Conservation (phyloP, 108 stramenopile species). For the Discostella pseudostelligera region DNA sequence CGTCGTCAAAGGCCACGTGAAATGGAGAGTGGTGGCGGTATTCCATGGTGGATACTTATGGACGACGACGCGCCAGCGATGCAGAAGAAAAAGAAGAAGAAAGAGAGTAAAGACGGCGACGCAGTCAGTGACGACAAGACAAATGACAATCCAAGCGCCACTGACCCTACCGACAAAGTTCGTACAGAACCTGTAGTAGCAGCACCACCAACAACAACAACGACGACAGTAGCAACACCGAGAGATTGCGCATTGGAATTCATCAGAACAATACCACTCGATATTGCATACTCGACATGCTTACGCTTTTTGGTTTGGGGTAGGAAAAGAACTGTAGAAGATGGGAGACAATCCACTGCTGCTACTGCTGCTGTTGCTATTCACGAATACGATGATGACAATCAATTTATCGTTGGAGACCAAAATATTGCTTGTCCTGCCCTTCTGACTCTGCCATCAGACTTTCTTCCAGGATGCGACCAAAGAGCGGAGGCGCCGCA, state of each 20-base stretch:
- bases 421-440: conserved; percentile 20
- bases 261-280: conserved; percentile 48
- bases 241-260: conserved; percentile 52
- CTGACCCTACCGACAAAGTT: not conserved
- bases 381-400: conserved; percentile 5
- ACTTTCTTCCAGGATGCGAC: not conserved
- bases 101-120: too few relatives aligned
- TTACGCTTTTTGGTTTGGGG: conserved; percentile 66
- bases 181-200: too few relatives aligned
- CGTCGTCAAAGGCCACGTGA: too few relatives aligned
- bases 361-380: conserved; percentile 8
- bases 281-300: conserved; percentile 47
- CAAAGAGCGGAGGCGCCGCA: conserved; percentile 23
- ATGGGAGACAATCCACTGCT: conserved; percentile 11
- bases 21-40: not conserved
- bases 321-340: conserved; percentile 24
- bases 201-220: conserved; percentile 1
- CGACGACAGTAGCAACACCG: too few relatives aligned
- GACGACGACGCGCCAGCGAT: conserved; percentile 25
- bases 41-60: conserved; percentile 37
- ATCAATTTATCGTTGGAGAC: not conserved
- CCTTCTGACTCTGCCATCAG: conserved; percentile 4
- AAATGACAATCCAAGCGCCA: not conserved
- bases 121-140: not conserved
- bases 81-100: conserved; percentile 30